Percentiles rank a stretch among this genome's conserved stretches.
phyloP scores from a whole-genome alignment of 805 yeast genomes.

The Spathaspora sp. region DNA sequence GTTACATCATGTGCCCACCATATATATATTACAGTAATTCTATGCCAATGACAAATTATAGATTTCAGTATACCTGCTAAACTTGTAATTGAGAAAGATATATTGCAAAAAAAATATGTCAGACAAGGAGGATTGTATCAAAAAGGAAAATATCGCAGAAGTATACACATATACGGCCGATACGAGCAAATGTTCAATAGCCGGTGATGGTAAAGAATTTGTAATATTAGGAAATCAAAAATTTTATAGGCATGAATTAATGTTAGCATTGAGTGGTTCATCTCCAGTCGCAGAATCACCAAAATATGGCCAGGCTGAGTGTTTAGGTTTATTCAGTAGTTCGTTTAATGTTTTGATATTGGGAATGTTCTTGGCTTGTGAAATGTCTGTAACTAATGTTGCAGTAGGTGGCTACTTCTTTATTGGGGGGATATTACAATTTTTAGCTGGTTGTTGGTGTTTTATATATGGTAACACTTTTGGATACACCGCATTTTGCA shows the following conservation, averaged over 20 bases:
- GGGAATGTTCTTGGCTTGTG: slow-evolving; percentile 45
- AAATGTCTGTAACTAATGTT: slow-evolving; percentile 38
- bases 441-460: slow-evolving; percentile 51
- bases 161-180: background rate
- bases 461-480: slow-evolving; percentile 51
- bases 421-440: slow-evolving; percentile 49
- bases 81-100: background rate
- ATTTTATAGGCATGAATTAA: slow-evolving; percentile 51
- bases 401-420: slow-evolving; percentile 45
- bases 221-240: slow-evolving; percentile 39
- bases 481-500: slow-evolving; percentile 50
- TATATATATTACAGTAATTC: background rate
- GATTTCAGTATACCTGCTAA: too few species aligned
- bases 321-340: slow-evolving; percentile 50
- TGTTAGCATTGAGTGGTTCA: slow-evolving; percentile 54
- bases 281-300: slow-evolving; percentile 23
- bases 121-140: background rate
- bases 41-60: too few species aligned
- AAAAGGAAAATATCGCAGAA: background rate
- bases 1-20: background rate
- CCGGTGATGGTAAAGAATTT: slow-evolving; percentile 38
- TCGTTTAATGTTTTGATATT: slow-evolving; percentile 44
- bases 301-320: slow-evolving; percentile 49
- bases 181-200: slow-evolving; percentile 16
- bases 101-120: background rate